Evolutionary conservation across 2,329 filamentous ascomycete genomes (phyloP).

Genomic region (Monilinia laxa): DNA sequence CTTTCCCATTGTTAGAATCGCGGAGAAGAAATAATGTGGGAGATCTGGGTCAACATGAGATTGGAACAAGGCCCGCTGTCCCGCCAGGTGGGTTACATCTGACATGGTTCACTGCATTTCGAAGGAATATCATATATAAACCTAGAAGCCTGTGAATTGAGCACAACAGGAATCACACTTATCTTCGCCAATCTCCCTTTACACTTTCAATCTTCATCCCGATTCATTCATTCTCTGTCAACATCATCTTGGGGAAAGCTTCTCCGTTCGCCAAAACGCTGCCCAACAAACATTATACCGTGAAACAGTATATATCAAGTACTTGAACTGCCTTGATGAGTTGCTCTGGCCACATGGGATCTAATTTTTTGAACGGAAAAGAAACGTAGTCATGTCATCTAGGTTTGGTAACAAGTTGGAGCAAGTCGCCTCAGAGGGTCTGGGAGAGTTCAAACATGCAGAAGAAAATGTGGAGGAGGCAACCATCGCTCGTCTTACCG

Average conservation of each 20-base stretch:
- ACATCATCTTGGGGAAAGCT: too few species aligned
- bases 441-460: conserved; percentile 39
- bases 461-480: conserved; percentile 47
- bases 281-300: too few species aligned
- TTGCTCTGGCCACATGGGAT: neutral
- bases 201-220: neutral
- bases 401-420: conserved; percentile 1
- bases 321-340: neutral
- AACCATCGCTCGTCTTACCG: conserved; percentile 47
- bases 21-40: conserved; percentile 9
- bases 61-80: conserved; percentile 3
- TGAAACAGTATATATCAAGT: neutral
- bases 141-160: too few species aligned
- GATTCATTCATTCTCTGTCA: neutral
- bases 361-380: neutral
- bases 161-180: neutral
- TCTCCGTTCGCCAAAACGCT: neutral
- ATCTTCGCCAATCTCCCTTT: neutral
- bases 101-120: neutral
- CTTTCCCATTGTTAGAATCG: neutral
- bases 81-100: neutral
- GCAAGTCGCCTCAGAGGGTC: neutral
- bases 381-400: neutral
- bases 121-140: neutral
- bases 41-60: neutral